Percentiles rank a stretch among this genome's conserved stretches.
Evolutionary conservation across 345 rosid species (phyloP).

Genomic region (Brassica juncea): DNA sequence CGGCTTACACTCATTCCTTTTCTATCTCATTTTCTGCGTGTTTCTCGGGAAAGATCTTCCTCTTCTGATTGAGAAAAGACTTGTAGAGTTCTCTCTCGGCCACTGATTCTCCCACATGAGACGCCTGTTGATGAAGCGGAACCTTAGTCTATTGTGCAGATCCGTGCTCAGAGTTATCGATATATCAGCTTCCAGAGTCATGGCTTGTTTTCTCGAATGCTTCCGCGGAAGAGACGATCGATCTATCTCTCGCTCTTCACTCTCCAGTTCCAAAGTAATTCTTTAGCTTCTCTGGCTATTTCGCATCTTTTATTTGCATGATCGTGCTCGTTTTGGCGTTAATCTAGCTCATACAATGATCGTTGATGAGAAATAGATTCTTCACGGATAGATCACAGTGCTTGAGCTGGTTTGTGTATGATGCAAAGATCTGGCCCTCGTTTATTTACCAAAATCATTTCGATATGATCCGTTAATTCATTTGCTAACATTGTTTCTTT

Average conservation of each 20-base stretch:
- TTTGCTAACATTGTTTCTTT: neutral
- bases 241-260: conserved; percentile 29
- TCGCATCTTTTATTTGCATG: conserved; percentile 6
- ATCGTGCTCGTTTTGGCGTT: conserved; percentile 14
- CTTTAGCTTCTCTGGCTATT: conserved; percentile 1
- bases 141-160: conserved; percentile 39
- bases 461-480: neutral
- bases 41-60: conserved; percentile 30
- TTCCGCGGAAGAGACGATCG: conserved; percentile 59
- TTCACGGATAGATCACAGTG: neutral
- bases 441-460: neutral
- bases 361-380: neutral
- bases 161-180: conserved; percentile 39
- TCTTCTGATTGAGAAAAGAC: conserved; percentile 4
- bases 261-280: conserved; percentile 44
- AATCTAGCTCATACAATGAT: conserved; percentile 2
- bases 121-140: conserved; percentile 48
- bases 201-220: conserved; percentile 84
- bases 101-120: conserved; percentile 12
- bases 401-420: neutral
- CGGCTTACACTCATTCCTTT: neutral
- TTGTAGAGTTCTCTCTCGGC: neutral
- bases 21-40: conserved; percentile 11
- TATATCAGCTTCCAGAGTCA: conserved; percentile 43
- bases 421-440: neutral